Evolutionary conservation across 306 rosid species (phyloP), one percentile per base, ranked within the genome.

Genomic region (Glycine latifolia): DNA sequence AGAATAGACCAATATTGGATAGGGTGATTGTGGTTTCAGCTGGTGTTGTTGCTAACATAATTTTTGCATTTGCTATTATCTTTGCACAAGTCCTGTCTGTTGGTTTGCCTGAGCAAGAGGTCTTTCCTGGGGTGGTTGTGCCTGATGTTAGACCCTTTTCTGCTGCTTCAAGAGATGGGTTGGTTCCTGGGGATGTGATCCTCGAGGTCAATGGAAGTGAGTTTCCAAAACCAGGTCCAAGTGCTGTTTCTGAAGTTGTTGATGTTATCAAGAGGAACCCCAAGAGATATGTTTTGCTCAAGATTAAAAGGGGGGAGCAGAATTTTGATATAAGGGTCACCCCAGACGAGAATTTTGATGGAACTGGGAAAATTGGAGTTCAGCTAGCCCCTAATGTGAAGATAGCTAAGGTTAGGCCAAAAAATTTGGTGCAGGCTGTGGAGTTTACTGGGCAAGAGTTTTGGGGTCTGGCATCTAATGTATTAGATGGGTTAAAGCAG

Each of bases 301-400:
- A 92, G 89, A 81, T 96, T 75, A 91, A 82, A 86, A 91, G 99
- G 65, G 97, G 90, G 56, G 83, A 67, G 11, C 76, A 91, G 83
- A 75, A 93, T 59, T 78, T 92, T 55, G 86, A 91, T 7, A 81
- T 96, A 61, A 80, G 91, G 80, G 96, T 93, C 59, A 96, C 94
- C 56, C 97, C 99, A 1, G 98, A 96, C 86, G 94, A 91, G 86
- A 92, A 74, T 88, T 82, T 44, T 73, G 99, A 96, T 85, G 98
- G 99, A 76, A 92, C 98, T 16, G 99, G 99, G 37, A 92, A 91
- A 83, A 96, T 96, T 73, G 99, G 99, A 71, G 99, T 96, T 79
- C 98, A 96, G 73, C 78, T 96, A 65, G 89, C 98, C 20, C 98
- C 97, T 15, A 96, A 93, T 86, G 86, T 89, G 2, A 96, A 83